phyloP scores from a whole-genome alignment of 176 grass and related monocot genomes.

The Dendrocalamus sinicus region DNA sequence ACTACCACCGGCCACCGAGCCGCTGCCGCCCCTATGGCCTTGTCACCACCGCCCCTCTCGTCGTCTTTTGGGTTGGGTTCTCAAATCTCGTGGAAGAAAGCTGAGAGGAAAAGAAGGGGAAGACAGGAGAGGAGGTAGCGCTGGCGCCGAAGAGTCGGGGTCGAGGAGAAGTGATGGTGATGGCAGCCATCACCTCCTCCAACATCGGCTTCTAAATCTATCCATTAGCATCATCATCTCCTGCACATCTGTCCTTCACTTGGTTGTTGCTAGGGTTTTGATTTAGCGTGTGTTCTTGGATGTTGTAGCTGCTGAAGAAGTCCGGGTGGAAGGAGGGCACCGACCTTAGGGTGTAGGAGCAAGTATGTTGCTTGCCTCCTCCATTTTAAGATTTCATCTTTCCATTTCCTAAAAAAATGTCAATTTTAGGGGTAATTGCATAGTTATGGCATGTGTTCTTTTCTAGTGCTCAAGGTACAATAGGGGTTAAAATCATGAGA shows the following conservation, averaged over 20 bases:
- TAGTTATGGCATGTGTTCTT: too few relatives aligned
- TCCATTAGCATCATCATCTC: not conserved
- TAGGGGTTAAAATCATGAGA: too few relatives aligned
- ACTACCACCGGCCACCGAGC: too few relatives aligned
- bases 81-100: not conserved
- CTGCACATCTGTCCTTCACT: too few relatives aligned
- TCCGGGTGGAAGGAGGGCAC: constrained; percentile 95
- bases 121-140: not conserved
- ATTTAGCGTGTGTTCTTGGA: not conserved
- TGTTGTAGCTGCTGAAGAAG: constrained; percentile 84
- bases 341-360: constrained; percentile 53
- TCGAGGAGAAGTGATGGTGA: not conserved
- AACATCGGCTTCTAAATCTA: constrained; percentile 88
- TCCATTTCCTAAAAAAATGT: too few relatives aligned
- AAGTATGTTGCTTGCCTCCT: too few relatives aligned
- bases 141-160: not conserved
- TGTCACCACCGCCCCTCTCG: too few relatives aligned
- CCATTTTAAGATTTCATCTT: too few relatives aligned
- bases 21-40: too few relatives aligned
- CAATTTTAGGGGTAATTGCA: too few relatives aligned
- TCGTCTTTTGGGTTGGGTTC: not conserved
- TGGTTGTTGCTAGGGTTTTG: constrained; percentile 57
- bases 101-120: too few relatives aligned
- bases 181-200: constrained; percentile 72
- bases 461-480: too few relatives aligned